Evolutionary conservation across 495 filamentous ascomycete species (phyloP).

Genomic region (Penicillium diatomitis): DNA sequence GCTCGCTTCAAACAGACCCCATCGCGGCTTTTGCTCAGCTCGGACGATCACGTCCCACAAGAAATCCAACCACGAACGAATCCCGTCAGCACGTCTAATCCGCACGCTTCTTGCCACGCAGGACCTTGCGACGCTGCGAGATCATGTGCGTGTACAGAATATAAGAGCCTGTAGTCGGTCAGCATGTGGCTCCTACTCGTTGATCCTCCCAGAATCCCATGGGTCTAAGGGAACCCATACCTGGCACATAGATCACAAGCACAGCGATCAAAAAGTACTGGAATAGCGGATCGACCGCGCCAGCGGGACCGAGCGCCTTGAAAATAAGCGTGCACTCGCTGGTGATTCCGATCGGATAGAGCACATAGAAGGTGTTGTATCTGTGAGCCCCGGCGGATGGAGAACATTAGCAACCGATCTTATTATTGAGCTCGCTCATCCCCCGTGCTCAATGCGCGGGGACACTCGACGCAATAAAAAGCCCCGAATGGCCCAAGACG

Average conservation of each 20-base stretch:
- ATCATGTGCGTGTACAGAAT: slow-evolving; percentile 94
- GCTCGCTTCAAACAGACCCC: no score
- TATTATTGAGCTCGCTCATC: no score
- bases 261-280: slow-evolving; percentile 52
- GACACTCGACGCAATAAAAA: no score
- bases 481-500: no score
- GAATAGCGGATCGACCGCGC: slow-evolving; percentile 36
- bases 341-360: slow-evolving; percentile 85
- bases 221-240: slow-evolving; percentile 37
- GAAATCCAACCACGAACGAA: neutral
- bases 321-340: slow-evolving; percentile 77
- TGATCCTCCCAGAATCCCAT: neutral
- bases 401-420: no score
- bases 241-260: slow-evolving; percentile 69
- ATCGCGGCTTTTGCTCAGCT: no score
- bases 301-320: slow-evolving; percentile 52
- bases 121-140: slow-evolving; percentile 68
- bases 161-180: slow-evolving; percentile 55
- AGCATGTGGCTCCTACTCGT: slow-evolving; percentile 3
- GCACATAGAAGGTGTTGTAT: slow-evolving; percentile 86
- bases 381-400: slow-evolving; percentile 10
- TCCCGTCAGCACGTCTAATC: slow-evolving; percentile 9
- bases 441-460: no score
- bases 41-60: neutral
- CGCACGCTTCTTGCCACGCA: slow-evolving; percentile 28